Conservation (phyloP, 148 eudicot genomes). For the Camellia granthamiana region DNA sequence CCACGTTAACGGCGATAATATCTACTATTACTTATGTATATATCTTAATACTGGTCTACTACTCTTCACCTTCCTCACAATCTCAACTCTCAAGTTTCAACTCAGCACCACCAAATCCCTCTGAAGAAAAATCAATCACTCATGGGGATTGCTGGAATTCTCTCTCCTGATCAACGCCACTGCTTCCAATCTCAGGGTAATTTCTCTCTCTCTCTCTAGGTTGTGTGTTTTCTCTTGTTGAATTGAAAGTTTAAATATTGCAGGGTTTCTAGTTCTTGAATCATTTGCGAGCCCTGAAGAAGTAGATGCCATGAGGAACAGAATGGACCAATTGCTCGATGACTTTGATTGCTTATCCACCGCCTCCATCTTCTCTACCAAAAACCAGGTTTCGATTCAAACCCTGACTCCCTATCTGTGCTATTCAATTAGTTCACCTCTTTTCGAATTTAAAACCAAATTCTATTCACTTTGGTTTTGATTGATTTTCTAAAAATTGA, state of each 20-base stretch:
- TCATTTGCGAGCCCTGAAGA: slow-evolving; percentile 66
- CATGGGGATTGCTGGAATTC: slow-evolving; percentile 52
- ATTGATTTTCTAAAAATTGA: no score
- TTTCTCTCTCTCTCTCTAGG: not conserved
- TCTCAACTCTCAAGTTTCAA: no score
- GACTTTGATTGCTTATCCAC: slow-evolving; percentile 57
- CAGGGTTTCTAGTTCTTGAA: slow-evolving; percentile 77
- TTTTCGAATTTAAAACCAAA: no score
- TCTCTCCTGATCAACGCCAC: slow-evolving; percentile 50
- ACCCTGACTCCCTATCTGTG: not conserved
- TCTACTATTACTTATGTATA: no score
- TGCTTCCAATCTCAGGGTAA: slow-evolving; percentile 64
- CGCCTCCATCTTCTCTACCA: slow-evolving; percentile 78
- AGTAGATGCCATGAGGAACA: slow-evolving; percentile 51
- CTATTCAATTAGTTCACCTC: not conserved
- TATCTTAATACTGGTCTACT: no score
- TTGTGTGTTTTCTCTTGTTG: not conserved
- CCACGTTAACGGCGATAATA: no score
- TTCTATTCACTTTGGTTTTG: no score
- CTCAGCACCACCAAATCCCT: no score
- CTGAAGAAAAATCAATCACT: no score
- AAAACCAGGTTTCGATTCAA: slow-evolving; percentile 49
- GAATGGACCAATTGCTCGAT: slow-evolving; percentile 66
- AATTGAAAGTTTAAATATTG: not conserved
- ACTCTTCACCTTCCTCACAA: no score